Base-by-base conservation (phyloP, 1,284 basidiomycete genomes). In the Sporisorium reilianum region DNA sequence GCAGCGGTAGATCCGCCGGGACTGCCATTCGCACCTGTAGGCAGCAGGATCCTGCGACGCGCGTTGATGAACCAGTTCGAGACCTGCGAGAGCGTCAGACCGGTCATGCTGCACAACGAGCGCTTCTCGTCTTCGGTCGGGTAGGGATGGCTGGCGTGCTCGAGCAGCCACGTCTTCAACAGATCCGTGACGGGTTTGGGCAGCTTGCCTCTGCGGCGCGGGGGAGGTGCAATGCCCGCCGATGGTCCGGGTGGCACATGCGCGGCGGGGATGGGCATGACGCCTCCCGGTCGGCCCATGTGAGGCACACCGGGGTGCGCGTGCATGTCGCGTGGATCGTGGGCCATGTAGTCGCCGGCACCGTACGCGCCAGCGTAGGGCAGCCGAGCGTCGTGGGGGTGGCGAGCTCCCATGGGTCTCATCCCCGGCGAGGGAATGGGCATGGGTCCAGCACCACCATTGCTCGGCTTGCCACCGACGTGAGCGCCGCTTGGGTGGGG, bases 41-140 rank as follows among this genome's bases (percentile, higher is more conserved):
- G 81, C 5, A 78, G 54, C 34, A 84, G 49, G 30, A 84, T 84
- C 2, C 82, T 55, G 10, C 82, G 50, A 12, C 82, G 50, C 16
- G 81, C 82, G 40, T 84, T 84, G 49, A 84, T 82, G 53, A 84
- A 82, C 80, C 79, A 81, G 32, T 83, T 82, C 23, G 66, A 77
- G 5, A 94, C 92, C 85, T 94, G 93, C 84, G 89, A 91, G 90
- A 94, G 93, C 84, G 90, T 92, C 70, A 95, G 86, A 16, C 92
- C 92, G 0, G 93, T 95, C 52, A 91, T 90, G 79, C 91, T 89
- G 86, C 93, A 94, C 65, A 95, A 86, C 80, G 91, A 90, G 80
- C 93, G 93, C 87, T 95, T 95, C 87, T 95, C 93, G 77, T 94
- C 92, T 83, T 95, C 92, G 71, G 90, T 91, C 23, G 93, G 93